Evolutionary conservation across 129 eudicot genomes (phyloP), one percentile per base, ranked within the genome.

Genomic region (Calendula officinalis): DNA sequence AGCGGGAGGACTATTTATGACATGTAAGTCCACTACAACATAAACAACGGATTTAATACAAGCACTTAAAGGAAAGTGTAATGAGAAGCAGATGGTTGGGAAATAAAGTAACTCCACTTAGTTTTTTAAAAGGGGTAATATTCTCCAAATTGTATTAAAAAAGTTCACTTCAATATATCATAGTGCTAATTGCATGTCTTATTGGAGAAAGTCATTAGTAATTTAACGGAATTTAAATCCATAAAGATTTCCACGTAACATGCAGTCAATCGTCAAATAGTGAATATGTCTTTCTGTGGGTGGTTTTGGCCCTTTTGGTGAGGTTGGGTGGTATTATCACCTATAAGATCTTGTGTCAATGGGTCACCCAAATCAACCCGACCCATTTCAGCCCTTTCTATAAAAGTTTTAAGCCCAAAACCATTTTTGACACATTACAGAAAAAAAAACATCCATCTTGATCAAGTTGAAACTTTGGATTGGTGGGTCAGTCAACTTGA

Each of bases 1-100:
- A 73, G 88, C 76, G 88, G 72, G 63, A 74, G 63, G 62, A 72
- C 80, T 76, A 60, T 71, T 81, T 14, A 50, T 73, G 83, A 85
- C 74, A 66, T 53, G 43, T 79, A 77, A 73, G 74, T 77, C 83
- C 88, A 82, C 82, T 76, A 51, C 9, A 44, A 41, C 9, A 53
- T 22, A 60, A 39, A 15, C 55, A 72, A 35, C 60, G 46, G 40
- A 56, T 57, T 67, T 52, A 7, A 80, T 33, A 33, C 68, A 67
- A 80, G 84, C 89, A 82, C 89, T 80, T 64, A 63, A 77, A 80
- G 56, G 37, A 75, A 71, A 39, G 69, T 76, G 66, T 64, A 63
- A 22, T 60, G 52, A 69, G 72, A 50, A 71, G 68, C 67, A 62
- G 45, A 77, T 75, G 78, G 65, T 60, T 69, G 75, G 80, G 79